Base-by-base conservation (phyloP, 139 green algal genomes). In the Coelastrella sp. region DNA sequence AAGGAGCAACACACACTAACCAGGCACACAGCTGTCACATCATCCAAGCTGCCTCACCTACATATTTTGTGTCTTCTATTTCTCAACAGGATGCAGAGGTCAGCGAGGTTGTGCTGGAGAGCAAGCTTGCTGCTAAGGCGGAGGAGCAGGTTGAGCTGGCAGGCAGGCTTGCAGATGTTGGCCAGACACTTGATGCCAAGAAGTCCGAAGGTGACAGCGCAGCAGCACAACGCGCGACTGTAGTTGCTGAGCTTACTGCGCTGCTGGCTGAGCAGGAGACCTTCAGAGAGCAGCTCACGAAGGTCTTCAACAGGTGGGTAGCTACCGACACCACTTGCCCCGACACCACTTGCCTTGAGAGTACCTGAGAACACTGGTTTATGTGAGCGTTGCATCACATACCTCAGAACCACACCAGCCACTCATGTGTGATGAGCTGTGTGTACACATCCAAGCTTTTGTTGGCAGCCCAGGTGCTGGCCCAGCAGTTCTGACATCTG, bases 71-170 rank as follows among this genome's bases (percentile, higher is more conserved):
- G 63, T 70, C 14, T 12, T 20, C 4, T 35, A 7, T 61, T 85
- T 49, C 70, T 19, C 68, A 27, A 49, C 93, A 97, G 90, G 95
- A 97, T 86, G 97, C 95, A 85, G 95, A 97, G 90, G 95, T 95
- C 68, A 87, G 91, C 7, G 96, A 97, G 87, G 91, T 94, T 25
- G 88, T 93, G 75, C 91, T 97, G 63, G 91, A 94, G 49, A 63
- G 82, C 49, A 96, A 95, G 90, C 87, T 93, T 6, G 61, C 92
- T 49, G 92, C 88, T 73, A 97, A 97, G 91, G 73, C 94, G 82
- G 92, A 90, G 19, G 96, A 98, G 87, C 89, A 93, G 78, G 78
- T 84, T 72, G 93, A 97, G 81, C 92, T 97, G 59, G 22, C 94
- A 57, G 91, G 89, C 27, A 92, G 94, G 82, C 90, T 95, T 25